Evolutionary conservation across 805 yeast species (phyloP), one percentile per base, ranked within the genome.

Genomic region (Barnettozyma salicaria): DNA sequence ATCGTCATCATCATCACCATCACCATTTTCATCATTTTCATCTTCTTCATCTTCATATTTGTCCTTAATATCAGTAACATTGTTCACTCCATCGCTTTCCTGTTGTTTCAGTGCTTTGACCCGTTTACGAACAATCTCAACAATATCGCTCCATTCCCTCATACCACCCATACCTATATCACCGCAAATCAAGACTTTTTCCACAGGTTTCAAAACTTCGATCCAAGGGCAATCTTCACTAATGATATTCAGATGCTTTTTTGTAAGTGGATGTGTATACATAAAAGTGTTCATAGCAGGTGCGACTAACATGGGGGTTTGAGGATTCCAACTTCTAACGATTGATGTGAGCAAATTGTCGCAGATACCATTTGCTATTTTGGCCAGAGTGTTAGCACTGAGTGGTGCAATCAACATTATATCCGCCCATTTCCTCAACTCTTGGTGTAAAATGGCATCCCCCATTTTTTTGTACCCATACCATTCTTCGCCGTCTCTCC

Each of bases 141-240:
- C 90, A 42, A 84, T 76, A 51, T 82, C 92, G 53, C 78, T 77
- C 82, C 87, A 83, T 53, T 83, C 92, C 68, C 87, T 73, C 94
- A 84, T 84, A 22, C 94, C 94, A 30, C 94, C 94, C 92, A 84
- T 82, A 11, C 92, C 92, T 44, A 84, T 82, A 55, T 84, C 94
- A 50, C 94, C 94, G 63, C 87, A 83, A 14, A 61, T 82, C 64
- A 64, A 69, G 46, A 84, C 88, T 54, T 84, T 84, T 49, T 84
- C 94, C 17, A 82, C 86, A 0, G 94, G 94, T 53, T 76, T 80
- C 53, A 84, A 61, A 14, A 84, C 71, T 41, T 80, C 83, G 36
- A 82, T 70, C 73, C 76, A 80, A 6, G 88, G 84, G 65, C 80
- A 79, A 48, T 79, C 87, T 47, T 82, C 89, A 7, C 68, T 62